These are phyloP conservation scores for Colletotrichum eleusines DNA, from an alignment of 2,329 filamentous ascomycete genomes.

Conservation along the genomic window DNA sequence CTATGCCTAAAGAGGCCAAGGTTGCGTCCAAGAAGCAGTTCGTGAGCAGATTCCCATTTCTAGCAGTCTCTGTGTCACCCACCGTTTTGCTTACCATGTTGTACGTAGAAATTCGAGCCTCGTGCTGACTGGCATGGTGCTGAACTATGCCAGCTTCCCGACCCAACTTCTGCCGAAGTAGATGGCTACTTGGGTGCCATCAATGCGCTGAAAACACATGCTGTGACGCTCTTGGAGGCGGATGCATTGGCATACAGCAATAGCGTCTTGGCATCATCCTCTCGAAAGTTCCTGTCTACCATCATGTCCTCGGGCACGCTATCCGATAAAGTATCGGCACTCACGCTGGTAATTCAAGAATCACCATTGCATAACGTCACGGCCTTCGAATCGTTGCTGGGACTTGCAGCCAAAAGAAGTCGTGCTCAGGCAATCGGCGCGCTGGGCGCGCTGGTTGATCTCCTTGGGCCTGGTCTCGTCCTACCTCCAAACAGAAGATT, in stretches of 20 bases:
- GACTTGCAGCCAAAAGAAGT: conserved; percentile 90
- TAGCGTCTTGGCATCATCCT: conserved; percentile 82
- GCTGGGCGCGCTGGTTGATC: conserved; percentile 92
- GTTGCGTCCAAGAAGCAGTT: conserved; percentile 58
- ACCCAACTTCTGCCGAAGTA: conserved; percentile 59
- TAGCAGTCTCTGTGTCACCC: background rate
- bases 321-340: conserved; percentile 94
- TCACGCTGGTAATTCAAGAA: conserved; percentile 95
- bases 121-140: conserved; percentile 69
- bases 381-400: conserved; percentile 86
- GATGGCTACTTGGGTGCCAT: conserved; percentile 59
- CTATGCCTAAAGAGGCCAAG: conserved; percentile 23
- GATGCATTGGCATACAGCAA: conserved; percentile 83
- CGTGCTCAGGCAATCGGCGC: conserved; percentile 93
- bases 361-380: conserved; percentile 94
- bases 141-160: conserved; percentile 58
- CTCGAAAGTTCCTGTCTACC: conserved; percentile 94
- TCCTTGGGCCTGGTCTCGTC: conserved; percentile 89
- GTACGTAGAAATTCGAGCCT: conserved; percentile 65
- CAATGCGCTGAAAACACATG: conserved; percentile 73
- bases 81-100: conserved; percentile 18
- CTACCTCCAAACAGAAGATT: conserved; percentile 87
- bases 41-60: conserved; percentile 36
- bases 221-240: conserved; percentile 78
- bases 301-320: conserved; percentile 98